Conservation (phyloP, 345 rosid species). For the Cardamine occulta region DNA sequence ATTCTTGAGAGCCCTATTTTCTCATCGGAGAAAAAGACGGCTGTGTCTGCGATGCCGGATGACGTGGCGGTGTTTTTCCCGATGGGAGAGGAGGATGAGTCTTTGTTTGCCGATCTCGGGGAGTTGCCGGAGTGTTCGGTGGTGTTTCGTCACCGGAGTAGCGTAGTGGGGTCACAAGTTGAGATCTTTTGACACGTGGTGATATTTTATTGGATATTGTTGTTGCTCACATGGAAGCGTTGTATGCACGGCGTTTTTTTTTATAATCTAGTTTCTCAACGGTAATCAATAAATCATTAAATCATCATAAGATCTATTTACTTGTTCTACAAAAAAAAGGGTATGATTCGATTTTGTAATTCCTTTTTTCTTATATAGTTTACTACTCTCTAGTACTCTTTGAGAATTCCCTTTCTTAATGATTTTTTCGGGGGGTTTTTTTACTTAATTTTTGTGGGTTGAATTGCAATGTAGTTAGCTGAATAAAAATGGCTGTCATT, state of each 20-base stretch:
- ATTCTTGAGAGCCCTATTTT: constrained; percentile 74
- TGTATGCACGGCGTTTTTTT: constrained; percentile 39
- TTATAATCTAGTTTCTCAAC: constrained; percentile 20
- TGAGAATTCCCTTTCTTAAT: constrained; percentile 6
- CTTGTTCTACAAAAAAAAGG: constrained; percentile 9
- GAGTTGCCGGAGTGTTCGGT: constrained; percentile 96
- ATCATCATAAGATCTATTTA: constrained; percentile 12
- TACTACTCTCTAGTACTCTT: constrained; percentile 14
- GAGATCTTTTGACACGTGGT: constrained; percentile 72
- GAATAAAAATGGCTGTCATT: constrained; percentile 25
- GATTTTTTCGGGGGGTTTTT: not conserved
- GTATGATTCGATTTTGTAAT: constrained; percentile 31
- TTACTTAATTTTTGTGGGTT: constrained; percentile 4
- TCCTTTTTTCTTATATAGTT: not conserved
- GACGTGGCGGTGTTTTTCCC: constrained; percentile 68
- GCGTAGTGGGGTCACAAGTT: constrained; percentile 60
- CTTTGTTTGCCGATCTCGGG: constrained; percentile 91
- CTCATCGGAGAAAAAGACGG: constrained; percentile 42
- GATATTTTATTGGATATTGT: constrained; percentile 21
- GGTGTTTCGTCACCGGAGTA: constrained; percentile 73
- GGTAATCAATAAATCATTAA: constrained; percentile 39
- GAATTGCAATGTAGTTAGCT: constrained; percentile 28
- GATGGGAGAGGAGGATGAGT: constrained; percentile 85
- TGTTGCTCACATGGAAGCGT: constrained; percentile 42
- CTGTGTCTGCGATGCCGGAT: constrained; percentile 35